Base-by-base conservation (phyloP, 2,329 filamentous ascomycete genomes). In the Cadophora sp. region DNA sequence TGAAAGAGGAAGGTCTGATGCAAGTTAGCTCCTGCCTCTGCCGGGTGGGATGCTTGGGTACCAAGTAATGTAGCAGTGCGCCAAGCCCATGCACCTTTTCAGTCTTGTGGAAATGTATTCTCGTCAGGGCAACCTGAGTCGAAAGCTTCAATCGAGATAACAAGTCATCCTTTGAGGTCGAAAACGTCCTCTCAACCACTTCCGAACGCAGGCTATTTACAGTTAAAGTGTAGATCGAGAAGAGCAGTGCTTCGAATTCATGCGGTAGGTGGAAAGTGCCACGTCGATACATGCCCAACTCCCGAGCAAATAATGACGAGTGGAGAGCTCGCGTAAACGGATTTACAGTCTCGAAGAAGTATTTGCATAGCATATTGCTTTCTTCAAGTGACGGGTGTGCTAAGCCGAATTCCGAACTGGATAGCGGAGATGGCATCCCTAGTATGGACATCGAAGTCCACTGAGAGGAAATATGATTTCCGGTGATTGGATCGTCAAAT, bases 341-440 rank as follows among this genome's bases (percentile, higher is more conserved):
- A 72, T 92, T 89, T 70, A 92, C 87, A 73, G 90, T 91, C 69
- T 88, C 85, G 62, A 92, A 84, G 75, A 90, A 92, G n/a, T 87
- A 83, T 76, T 91, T 89, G 88, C 89, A 92, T 29, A 90, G 79
- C 72, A 87, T 84, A 67, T 89, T 73, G 64, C 71, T 72, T 34
- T 74, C 68, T 31, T 70, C 69, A n/a, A 73, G 34, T 3, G 68
- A 69, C 3, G 69, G 71, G 31, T 69, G 69, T 22, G 34, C 27
- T 14, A 65, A 61, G 24, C 46, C 40, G 5, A 67, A 51, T 24
- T 66, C 60, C 59, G 48, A 27, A 12, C 46, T 6, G 53, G 68
- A 64, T 14, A 71, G 46, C 14, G 50, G 48, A 26, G 53, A 58
- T 0, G 53, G 1, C 9, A 65, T n/a, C 7, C 62, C 65, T 9